These are phyloP conservation scores for Botryotinia globosa DNA, from an alignment of 2,329 filamentous ascomycete species.

Conservation along the genomic window DNA sequence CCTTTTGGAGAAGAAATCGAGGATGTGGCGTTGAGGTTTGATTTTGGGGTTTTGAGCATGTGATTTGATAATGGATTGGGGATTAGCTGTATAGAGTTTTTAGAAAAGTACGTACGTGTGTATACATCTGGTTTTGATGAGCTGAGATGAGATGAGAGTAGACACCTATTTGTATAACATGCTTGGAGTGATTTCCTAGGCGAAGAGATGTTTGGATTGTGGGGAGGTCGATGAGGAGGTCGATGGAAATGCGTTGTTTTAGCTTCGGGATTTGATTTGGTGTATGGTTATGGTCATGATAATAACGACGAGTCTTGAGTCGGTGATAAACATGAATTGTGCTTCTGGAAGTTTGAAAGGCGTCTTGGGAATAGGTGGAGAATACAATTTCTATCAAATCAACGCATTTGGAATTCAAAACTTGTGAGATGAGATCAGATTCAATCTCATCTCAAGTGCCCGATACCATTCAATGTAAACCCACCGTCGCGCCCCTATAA, in stretches of 20 bases:
- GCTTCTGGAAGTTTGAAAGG: background rate
- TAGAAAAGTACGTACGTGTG: background rate
- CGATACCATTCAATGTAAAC: background rate
- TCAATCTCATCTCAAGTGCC: no score
- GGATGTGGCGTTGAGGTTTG: background rate
- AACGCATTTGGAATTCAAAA: background rate
- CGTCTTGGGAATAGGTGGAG: background rate
- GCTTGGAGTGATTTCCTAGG: background rate
- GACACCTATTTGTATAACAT: background rate
- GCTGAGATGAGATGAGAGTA: background rate
- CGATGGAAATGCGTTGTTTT: background rate
- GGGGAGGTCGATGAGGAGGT: background rate
- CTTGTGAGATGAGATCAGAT: background rate
- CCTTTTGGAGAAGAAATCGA: background rate
- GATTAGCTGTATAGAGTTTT: background rate
- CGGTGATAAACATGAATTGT: background rate
- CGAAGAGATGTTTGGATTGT: background rate
- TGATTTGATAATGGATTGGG: background rate
- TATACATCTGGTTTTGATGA: background rate
- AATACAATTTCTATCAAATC: background rate
- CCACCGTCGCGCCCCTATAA: rapidly evolving
- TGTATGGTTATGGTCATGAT: no score
- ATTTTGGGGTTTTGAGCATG: background rate
- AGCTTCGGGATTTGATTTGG: background rate
- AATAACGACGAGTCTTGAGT: background rate